Evolutionary conservation across 2,329 filamentous ascomycete species (phyloP).

Genomic region (Sporothrix sp.): DNA sequence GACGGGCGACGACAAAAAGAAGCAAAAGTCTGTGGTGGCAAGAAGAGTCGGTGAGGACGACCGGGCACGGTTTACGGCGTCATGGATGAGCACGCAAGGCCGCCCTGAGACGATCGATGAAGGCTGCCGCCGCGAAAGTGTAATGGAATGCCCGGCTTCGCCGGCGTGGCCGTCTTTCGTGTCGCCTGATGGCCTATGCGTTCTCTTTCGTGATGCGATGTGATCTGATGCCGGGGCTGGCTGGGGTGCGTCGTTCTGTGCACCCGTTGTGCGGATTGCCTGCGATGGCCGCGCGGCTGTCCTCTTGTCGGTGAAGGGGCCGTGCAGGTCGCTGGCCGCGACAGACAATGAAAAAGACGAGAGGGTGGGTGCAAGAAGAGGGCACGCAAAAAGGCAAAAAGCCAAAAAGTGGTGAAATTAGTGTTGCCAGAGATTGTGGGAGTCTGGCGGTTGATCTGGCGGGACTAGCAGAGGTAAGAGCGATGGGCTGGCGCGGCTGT

Average conservation of each 20-base stretch:
- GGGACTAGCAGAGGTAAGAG: background rate
- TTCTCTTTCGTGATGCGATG: background rate
- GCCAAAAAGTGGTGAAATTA: constrained; percentile 4
- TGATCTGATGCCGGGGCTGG: background rate
- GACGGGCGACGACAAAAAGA: background rate
- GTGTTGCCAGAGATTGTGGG: constrained; percentile 3
- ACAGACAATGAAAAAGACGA: background rate
- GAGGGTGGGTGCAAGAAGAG: background rate
- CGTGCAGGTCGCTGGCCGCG: background rate
- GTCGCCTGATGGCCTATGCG: too few relatives aligned
- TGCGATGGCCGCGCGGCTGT: background rate
- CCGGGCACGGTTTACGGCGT: constrained; percentile 7
- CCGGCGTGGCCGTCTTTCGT: background rate
- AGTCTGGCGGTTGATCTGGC: too few relatives aligned
- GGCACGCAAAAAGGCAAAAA: background rate
- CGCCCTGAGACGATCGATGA: background rate
- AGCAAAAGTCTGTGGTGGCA: background rate
- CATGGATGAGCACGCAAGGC: constrained; percentile 6
- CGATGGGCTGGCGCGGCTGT: background rate
- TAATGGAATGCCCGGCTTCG: too few relatives aligned
- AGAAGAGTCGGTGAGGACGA: background rate
- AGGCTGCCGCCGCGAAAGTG: too few relatives aligned
- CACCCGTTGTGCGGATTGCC: background rate
- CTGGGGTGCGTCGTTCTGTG: background rate
- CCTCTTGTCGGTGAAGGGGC: background rate